phyloP scores from a whole-genome alignment of 345 rosid genomes.

The Gossypium longicalyx region DNA sequence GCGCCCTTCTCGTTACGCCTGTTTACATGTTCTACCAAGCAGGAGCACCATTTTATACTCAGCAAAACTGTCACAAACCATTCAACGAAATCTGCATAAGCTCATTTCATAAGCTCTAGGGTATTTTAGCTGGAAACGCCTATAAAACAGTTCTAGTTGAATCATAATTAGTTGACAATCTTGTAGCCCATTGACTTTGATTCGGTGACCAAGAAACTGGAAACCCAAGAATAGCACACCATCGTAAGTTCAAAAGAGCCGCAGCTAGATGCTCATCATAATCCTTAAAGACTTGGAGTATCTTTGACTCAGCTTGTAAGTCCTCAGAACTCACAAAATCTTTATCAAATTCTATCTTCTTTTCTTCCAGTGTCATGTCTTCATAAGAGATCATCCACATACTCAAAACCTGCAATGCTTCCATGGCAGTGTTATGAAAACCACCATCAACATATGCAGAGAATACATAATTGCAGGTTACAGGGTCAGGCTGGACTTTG shows the following conservation, averaged over 20 bases:
- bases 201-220: constrained; percentile 58
- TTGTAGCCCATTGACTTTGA: constrained; percentile 53
- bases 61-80: background rate
- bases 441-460: constrained; percentile 37
- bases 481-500: constrained; percentile 60
- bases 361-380: constrained; percentile 33
- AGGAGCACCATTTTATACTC: background rate
- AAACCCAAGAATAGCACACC: constrained; percentile 61
- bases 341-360: constrained; percentile 45
- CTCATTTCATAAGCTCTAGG: background rate
- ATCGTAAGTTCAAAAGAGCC: constrained; percentile 63
- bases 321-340: constrained; percentile 53
- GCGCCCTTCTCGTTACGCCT: background rate
- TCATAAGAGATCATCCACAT: constrained; percentile 57
- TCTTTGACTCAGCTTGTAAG: constrained; percentile 46
- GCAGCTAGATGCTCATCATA: constrained; percentile 37
- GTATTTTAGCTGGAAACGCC: background rate
- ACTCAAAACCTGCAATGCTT: constrained; percentile 73
- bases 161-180: constrained; percentile 40
- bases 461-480: constrained; percentile 62
- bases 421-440: constrained; percentile 44
- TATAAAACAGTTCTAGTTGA: background rate
- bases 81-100: background rate
- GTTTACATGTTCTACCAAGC: background rate
- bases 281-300: constrained; percentile 38